phyloP scores from a whole-genome alignment of 805 yeast genomes.

The Zygosaccharomyces kombuchaensis region DNA sequence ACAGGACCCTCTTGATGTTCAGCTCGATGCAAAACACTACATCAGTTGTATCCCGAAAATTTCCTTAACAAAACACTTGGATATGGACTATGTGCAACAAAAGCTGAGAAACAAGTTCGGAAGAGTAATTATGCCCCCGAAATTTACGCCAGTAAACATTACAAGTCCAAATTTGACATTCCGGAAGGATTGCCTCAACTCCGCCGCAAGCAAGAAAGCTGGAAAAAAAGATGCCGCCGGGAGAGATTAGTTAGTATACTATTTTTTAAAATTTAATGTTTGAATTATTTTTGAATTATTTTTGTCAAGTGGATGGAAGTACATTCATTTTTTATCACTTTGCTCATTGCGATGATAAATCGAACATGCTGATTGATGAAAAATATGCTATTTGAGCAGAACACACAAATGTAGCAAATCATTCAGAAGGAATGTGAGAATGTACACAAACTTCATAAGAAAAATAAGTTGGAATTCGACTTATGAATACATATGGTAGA shows the following conservation, averaged over 20 bases:
- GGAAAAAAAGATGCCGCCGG: conserved; percentile 2
- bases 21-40: conserved; percentile 91
- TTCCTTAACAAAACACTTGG: conserved; percentile 86
- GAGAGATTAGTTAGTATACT: neutral
- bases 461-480: too few relatives aligned
- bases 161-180: conserved; percentile 53
- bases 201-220: conserved; percentile 20
- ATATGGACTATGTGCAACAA: conserved; percentile 81
- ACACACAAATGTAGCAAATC: too few relatives aligned
- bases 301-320: too few relatives aligned
- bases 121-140: conserved; percentile 86
- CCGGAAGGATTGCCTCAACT: conserved; percentile 18
- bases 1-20: conserved; percentile 95
- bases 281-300: too few relatives aligned
- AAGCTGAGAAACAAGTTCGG: conserved; percentile 75
- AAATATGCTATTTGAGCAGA: too few relatives aligned
- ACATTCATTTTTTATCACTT: too few relatives aligned
- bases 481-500: too few relatives aligned
- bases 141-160: conserved; percentile 83
- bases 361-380: too few relatives aligned
- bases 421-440: neutral
- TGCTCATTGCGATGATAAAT: too few relatives aligned
- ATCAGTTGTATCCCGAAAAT: conserved; percentile 93
- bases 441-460: too few relatives aligned
- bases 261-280: neutral